Evolutionary conservation across 2,329 filamentous ascomycete genomes (phyloP).

Genomic region (Ascochyta pisi): DNA sequence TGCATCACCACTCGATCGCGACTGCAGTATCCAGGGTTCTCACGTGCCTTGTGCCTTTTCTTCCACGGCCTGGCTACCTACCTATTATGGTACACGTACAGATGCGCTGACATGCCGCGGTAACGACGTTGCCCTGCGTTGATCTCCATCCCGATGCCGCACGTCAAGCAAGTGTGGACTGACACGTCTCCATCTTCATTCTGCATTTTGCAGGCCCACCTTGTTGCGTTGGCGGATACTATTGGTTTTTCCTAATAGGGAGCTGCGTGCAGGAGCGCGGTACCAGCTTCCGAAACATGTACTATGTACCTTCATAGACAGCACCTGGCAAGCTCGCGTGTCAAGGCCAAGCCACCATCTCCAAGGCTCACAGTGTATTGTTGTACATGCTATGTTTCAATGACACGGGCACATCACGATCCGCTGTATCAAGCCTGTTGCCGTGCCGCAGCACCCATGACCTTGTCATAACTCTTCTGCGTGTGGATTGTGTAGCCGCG

Average conservation of each 20-base stretch:
- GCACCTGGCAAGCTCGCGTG: slow-evolving; percentile 1
- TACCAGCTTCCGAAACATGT: slow-evolving; percentile 10
- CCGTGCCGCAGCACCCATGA: slow-evolving; percentile 9
- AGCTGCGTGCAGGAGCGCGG: slow-evolving; percentile 3
- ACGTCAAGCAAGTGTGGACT: slow-evolving; percentile 10
- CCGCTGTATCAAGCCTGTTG: slow-evolving; percentile 8
- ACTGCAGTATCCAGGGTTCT: not conserved
- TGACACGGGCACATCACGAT: slow-evolving; percentile 3
- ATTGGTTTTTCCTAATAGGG: not conserved
- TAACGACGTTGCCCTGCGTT: slow-evolving; percentile 11
- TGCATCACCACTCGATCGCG: not conserved
- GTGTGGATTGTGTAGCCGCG: not conserved
- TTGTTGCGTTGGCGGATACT: slow-evolving; percentile 1
- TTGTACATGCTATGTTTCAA: not conserved
- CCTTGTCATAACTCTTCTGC: not conserved
- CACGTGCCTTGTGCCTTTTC: not conserved
- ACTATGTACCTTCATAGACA: not conserved
- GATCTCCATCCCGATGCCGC: slow-evolving; percentile 17
- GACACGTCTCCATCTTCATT: slow-evolving; percentile 1
- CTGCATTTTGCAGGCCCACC: not conserved
- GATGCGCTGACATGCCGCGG: not conserved
- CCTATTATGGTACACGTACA: too few relatives aligned
- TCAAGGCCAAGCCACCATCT: not conserved
- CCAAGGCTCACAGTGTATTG: not conserved
- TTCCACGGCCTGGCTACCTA: not conserved